Conservation (phyloP, 2,329 filamentous ascomycete genomes). For the Tricladium varicosporioides region DNA sequence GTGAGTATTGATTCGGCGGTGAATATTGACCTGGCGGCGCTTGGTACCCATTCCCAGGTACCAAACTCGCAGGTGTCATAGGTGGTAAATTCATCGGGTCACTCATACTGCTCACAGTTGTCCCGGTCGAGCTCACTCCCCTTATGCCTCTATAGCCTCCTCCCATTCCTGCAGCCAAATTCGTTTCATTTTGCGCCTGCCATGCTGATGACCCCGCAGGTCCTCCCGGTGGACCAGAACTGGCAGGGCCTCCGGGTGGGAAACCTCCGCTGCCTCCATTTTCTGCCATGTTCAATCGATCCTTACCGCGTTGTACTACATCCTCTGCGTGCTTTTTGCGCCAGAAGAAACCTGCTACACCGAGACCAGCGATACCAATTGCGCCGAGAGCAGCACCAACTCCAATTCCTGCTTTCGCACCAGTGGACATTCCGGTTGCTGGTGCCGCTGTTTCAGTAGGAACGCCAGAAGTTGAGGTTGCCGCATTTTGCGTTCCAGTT, state of each 20-base stretch:
- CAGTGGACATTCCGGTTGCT: neutral
- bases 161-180: neutral
- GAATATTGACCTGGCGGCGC: too few species aligned
- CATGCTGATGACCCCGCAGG: neutral
- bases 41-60: too few species aligned
- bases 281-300: neutral
- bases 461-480: neutral
- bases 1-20: too few species aligned
- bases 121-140: neutral
- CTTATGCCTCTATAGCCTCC: neutral
- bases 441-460: neutral
- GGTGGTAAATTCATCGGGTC: neutral
- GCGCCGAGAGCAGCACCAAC: neutral
- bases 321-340: neutral
- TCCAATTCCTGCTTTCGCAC: neutral
- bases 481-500: neutral
- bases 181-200: neutral
- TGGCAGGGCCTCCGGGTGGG: neutral
- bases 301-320: neutral
- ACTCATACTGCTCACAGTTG: neutral
- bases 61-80: too few species aligned
- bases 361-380: neutral
- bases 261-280: neutral
- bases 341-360: neutral
- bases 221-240: neutral